Evolutionary conservation across 2,329 filamentous ascomycete species (phyloP), one percentile per base, ranked within the genome.

Genomic region (Aspergillus uvarum): DNA sequence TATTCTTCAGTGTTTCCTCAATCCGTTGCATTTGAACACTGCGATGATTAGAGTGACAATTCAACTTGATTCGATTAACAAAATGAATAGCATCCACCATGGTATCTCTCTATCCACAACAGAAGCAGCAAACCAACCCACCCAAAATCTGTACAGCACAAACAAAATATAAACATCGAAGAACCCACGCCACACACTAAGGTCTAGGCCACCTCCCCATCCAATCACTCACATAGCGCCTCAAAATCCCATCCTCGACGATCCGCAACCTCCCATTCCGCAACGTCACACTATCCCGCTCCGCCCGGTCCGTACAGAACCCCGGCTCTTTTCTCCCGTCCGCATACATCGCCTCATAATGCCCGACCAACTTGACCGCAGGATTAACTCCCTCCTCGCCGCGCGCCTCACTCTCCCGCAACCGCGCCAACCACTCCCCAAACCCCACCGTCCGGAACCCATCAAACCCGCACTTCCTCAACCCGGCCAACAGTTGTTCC

Each of bases 381-480:
- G 73, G 73, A 35, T 75, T 74, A 24, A 65, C 49, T 44, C 48
- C 11, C 44, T 72, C 71, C 55, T 74, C 71, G 0, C 71, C 71
- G 4, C 63, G 54, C 0, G 56, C 55, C 31, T 71, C 71, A 48
- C 72, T 74, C 32, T 66, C 64, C 1, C 68, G 66, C 21, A 79
- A 61, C 56, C 68, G 65, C 16, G 56, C 38, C 19, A 78, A 29
- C 77, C 77, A 79, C 12, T 71, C 66, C 7, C 60, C 56, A 38
- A 77, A 68, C 0, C 69, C 54, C 6, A 78, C 72, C 1, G 64
- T 67, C 24, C 75, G 64, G 56, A 79, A 79, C 5, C 26, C 26
- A 10, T 65, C 57, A 26, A 79, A 70, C 0, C 76, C 76, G 11
- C 65, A 69, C 1, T 62, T 53, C 4, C 56, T 64, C 10, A 79